Base-by-base conservation (phyloP, 2,329 filamentous ascomycete species). In the Raffaelea albimanens region DNA sequence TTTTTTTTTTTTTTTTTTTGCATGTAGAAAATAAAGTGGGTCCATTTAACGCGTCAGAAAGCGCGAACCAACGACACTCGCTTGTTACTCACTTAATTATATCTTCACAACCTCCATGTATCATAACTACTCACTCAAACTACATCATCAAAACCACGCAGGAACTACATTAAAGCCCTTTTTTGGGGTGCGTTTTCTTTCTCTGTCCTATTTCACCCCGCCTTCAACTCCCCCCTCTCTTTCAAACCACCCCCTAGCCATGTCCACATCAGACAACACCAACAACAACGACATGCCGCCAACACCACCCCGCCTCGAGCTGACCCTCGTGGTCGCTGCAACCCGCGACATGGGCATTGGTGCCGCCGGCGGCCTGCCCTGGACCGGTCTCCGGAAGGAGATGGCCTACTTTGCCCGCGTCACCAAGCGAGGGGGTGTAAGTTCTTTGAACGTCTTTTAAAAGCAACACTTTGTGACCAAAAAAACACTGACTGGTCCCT, bases 341-440 rank as follows among this genome's bases (percentile, higher is more conserved):
- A 95, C 90, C 18, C 82, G 83, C 45, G 79, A 73, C 58, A 87
- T 96, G 72, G 93, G 93, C 62, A 97, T 98, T 58, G 93, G 93
- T 50, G 74, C 78, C 42, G 73, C 75, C 50, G 88, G 88, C 51
- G 76, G 73, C 3, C 79, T 98, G 47, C 93, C 93, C 4, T 98
- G 93, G 93, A 87, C 84, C 0, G 84, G 85, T 40, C 76, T 97
- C 31, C 87, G 82, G 65, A 82, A 85, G 53, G 93, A 98, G 67
- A 95, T 98, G 88, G 81, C 82, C 36, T 97, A 95, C 64, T 98
- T 98, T 64, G 85, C 88, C 18, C 83, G 90, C 50, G 84, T 95
- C 38, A 97, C 91, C 3, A 88, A 86, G 57, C 79, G 83, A 16
- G 62, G 78, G 0, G 70, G 73, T 21, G 5, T 43, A 18, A 18